Percentiles rank a stretch among this genome's conserved stretches.
These are phyloP conservation scores for Rosa multiflora DNA, from an alignment of 306 rosid species.

Conservation along the genomic window DNA sequence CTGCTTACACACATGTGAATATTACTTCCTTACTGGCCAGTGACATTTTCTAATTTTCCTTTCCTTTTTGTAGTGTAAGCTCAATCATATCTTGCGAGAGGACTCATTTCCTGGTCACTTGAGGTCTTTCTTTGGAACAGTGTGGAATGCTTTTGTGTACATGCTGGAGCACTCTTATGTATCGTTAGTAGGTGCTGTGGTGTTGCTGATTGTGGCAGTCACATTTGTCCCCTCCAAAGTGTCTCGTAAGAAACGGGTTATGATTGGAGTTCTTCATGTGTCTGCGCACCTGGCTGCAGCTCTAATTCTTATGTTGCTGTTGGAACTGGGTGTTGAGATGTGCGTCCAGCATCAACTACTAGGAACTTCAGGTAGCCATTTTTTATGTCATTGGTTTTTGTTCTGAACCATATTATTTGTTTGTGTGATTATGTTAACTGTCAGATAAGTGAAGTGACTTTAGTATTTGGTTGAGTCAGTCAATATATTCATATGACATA, in stretches of 20 bases:
- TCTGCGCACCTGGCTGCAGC: slow-evolving; percentile 88
- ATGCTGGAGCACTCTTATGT: slow-evolving; percentile 66
- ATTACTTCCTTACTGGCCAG: slow-evolving; percentile 24
- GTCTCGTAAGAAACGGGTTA: slow-evolving; percentile 73
- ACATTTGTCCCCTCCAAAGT: slow-evolving; percentile 83
- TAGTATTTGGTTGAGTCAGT: not conserved
- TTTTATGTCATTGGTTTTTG: slow-evolving; percentile 17
- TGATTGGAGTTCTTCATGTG: slow-evolving; percentile 86
- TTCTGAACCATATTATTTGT: not conserved
- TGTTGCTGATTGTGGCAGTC: slow-evolving; percentile 68
- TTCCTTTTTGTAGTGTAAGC: slow-evolving; percentile 69
- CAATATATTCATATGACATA: not conserved
- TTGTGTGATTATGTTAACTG: not conserved
- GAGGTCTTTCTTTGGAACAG: slow-evolving; percentile 76
- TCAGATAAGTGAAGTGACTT: not conserved
- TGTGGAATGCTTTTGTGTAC: slow-evolving; percentile 74
- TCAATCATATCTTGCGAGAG: slow-evolving; percentile 80
- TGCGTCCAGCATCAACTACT: slow-evolving; percentile 79
- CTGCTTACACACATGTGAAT: slow-evolving; percentile 9
- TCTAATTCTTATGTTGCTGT: slow-evolving; percentile 83
- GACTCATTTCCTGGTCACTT: slow-evolving; percentile 81
- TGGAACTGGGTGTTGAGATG: slow-evolving; percentile 88
- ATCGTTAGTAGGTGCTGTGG: slow-evolving; percentile 70
- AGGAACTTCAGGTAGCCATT: slow-evolving; percentile 78
- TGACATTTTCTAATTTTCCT: slow-evolving; percentile 24